phyloP scores from a whole-genome alignment of 345 rosid species.

The Sisymbrium altissimum region DNA sequence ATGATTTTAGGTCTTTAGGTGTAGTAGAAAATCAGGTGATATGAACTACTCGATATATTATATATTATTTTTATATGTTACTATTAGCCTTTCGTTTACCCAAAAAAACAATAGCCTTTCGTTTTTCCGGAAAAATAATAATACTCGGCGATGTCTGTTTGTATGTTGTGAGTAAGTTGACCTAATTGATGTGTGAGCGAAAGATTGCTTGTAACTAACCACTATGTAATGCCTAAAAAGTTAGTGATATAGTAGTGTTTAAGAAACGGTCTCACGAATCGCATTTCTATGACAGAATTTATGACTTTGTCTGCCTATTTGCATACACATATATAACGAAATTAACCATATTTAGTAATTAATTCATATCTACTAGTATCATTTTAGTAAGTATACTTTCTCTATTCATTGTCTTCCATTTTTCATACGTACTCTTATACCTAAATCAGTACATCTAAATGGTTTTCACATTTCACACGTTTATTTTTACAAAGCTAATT shows the following conservation, averaged over 20 bases:
- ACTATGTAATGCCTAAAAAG: conserved; percentile 9
- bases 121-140: background rate
- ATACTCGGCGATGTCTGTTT: background rate
- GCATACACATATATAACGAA: background rate
- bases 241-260: background rate
- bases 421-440: background rate
- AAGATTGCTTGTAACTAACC: background rate
- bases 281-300: conserved; percentile 19
- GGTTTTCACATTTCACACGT: background rate
- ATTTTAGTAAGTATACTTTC: background rate
- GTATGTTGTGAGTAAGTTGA: background rate
- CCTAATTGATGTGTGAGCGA: background rate
- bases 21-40: no score
- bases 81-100: no score
- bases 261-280: conserved; percentile 12
- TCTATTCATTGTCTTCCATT: background rate
- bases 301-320: conserved; percentile 27
- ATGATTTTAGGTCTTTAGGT: no score
- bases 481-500: background rate
- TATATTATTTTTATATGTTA: background rate
- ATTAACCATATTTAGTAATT: background rate
- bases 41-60: no score
- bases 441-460: no score
- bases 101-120: background rate
- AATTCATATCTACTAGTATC: background rate